Base-by-base conservation (phyloP, 768 basidiomycete species). In the Phanerochaete sordida region DNA sequence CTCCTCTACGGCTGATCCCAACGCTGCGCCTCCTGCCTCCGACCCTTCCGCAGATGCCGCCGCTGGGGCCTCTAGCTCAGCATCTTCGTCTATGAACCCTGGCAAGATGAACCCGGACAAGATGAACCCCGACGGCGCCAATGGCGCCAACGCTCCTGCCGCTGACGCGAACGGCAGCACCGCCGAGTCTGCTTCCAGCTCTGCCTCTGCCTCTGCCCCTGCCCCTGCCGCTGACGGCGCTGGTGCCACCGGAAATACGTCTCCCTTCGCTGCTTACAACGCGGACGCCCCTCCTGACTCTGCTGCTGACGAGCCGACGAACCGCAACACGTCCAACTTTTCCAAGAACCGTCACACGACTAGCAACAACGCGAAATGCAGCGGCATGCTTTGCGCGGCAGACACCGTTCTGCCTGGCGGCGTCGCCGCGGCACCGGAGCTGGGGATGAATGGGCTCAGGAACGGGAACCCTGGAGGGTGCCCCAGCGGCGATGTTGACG, bases 401-500 rank as follows among this genome's bases (percentile, higher is more conserved):
- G 46, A 49, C 13, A 16, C 21, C 16, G 47, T 35, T 7, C 12
- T 28, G 23, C 57, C 31, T 37, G 47, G 31, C 23, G 30, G n/a
- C 16, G 16, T 30, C 46, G 28, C 24, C 1, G 31, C 1, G 16
- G 47, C 43, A 3, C 56, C 43, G 16, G 45, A 49, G 31, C 19
- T 58, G 21, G 57, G 46, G n/a, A 12, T 27, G 57, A 51, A 49
- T 16, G 57, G 57, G 19, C 26, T 58, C 3, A 49, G 3, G 35
- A 48, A 50, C 27, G 57, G 47, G 5, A 16, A 33, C 7, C 16
- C 57, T 24, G 16, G 21, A 3, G 46, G 53, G 3, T 61, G 60
- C 43, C 60, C 55, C 7, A 49, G 23, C 37, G 60, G 60, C 30
- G 60, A 56, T 24, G 9, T 61, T 23, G 48, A 49, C 24, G 47